Conservation (phyloP, 306 rosid species). For the Chamaecrista fasciculata region DNA sequence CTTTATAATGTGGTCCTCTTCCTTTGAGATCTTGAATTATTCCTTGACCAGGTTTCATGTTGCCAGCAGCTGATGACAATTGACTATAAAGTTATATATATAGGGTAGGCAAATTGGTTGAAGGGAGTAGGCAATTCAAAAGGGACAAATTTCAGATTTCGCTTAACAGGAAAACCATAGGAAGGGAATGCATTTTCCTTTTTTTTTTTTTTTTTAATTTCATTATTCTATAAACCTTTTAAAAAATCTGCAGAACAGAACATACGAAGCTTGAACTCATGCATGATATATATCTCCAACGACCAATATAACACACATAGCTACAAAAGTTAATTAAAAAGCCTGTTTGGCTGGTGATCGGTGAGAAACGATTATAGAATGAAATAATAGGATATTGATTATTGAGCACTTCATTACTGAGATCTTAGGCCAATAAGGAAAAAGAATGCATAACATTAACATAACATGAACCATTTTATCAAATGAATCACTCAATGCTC, state of each 20-base stretch:
- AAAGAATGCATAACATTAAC: no score
- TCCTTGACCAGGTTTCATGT: constrained; percentile 5
- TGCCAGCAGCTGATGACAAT: not conserved
- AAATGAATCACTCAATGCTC: not conserved
- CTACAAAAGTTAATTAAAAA: not conserved
- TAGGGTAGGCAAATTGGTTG: not conserved
- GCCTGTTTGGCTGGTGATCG: not conserved
- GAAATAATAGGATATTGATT: not conserved
- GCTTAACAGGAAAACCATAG: not conserved
- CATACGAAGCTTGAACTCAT: not conserved
- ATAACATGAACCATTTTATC: not conserved
- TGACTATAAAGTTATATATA: not conserved
- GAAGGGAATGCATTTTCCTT: not conserved
- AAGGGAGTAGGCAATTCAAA: not conserved
- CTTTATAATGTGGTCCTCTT: not conserved
- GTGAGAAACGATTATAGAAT: not conserved
- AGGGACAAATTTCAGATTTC: constrained; percentile 1
- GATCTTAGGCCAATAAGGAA: not conserved
- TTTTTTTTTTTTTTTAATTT: not conserved
- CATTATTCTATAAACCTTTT: not conserved
- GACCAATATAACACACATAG: not conserved
- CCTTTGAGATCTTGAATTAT: constrained; percentile 1
- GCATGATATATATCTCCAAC: not conserved
- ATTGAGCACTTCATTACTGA: not conserved
- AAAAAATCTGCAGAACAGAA: not conserved